Evolutionary conservation across 1,284 basidiomycete species (phyloP).

Genomic region (Pseudozyma pruni): DNA sequence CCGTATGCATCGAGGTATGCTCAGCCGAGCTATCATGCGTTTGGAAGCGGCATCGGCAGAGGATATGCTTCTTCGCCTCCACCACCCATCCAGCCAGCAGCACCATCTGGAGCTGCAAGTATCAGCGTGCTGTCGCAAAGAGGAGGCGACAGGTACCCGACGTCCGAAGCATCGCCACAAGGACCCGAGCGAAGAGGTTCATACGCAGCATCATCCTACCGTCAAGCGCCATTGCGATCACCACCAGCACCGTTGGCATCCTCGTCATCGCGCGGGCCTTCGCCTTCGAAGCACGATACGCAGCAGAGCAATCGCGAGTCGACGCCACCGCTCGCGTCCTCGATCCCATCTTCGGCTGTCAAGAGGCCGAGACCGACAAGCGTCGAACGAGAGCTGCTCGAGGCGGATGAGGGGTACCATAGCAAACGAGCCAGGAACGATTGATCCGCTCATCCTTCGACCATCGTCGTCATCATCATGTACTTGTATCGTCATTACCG

Average conservation of each 20-base stretch:
- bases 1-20: conserved; percentile 25
- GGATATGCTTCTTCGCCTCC: conserved; percentile 25
- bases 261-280: conserved; percentile 9
- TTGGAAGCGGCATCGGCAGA: conserved; percentile 12
- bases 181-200: conserved; percentile 6
- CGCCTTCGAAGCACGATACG: conserved; percentile 15
- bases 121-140: conserved; percentile 3
- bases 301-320: conserved; percentile 18
- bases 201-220: conserved; percentile 6
- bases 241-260: conserved; percentile 8
- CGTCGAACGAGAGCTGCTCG: conserved; percentile 27
- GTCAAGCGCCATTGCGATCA: conserved; percentile 11
- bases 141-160: conserved; percentile 19
- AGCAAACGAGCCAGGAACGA: conserved; percentile 38
- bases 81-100: neutral
- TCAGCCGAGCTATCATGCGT: conserved; percentile 23
- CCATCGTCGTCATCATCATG: neutral
- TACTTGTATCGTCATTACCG: conserved; percentile 15
- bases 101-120: neutral
- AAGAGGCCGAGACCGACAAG: conserved; percentile 31
- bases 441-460: neutral
- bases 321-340: conserved; percentile 16
- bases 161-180: conserved; percentile 16
- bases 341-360: conserved; percentile 5
- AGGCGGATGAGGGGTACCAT: conserved; percentile 19